A percentile compares a stretch with the other conserved stretches of the same genome.
Conservation (phyloP, 495 filamentous ascomycete species). For the Bryoglossum gracile region DNA sequence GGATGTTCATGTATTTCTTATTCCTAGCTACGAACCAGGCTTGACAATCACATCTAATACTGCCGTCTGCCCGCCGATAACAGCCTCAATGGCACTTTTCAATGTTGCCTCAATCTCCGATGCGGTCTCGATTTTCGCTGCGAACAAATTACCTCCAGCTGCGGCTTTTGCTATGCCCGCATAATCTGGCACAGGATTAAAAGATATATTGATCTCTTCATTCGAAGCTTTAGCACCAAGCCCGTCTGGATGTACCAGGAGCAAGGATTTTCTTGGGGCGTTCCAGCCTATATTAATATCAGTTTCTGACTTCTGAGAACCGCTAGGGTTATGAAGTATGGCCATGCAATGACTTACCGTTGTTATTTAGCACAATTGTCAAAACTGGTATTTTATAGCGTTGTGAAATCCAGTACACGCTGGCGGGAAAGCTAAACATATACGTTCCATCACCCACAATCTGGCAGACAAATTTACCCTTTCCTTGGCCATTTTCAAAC, state of each 20-base stretch:
- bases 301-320: too few relatives aligned
- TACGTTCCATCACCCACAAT: slow-evolving; percentile 88
- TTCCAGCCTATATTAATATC: too few relatives aligned
- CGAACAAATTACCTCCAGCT: slow-evolving; percentile 61
- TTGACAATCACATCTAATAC: too few relatives aligned
- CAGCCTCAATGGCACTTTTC: slow-evolving; percentile 57
- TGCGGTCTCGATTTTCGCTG: slow-evolving; percentile 51
- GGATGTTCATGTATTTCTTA: too few relatives aligned
- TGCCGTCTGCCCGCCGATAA: slow-evolving; percentile 55
- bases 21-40: too few relatives aligned
- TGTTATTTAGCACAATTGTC: slow-evolving; percentile 86
- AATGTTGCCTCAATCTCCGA: slow-evolving; percentile 51
- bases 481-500: slow-evolving; percentile 41
- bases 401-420: slow-evolving; percentile 81
- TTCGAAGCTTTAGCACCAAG: slow-evolving; percentile 66
- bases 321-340: too few relatives aligned
- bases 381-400: slow-evolving; percentile 80
- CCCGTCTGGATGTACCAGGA: slow-evolving; percentile 73
- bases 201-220: slow-evolving; percentile 79
- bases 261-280: slow-evolving; percentile 63
- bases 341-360: too few relatives aligned
- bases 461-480: slow-evolving; percentile 78
- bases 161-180: slow-evolving; percentile 84
- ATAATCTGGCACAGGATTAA: slow-evolving; percentile 82
- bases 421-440: slow-evolving; percentile 77